Evolutionary conservation across 352 stramenopile genomes (phyloP), one percentile per base, ranked within the genome.

Genomic region (Pythium apleroticum): DNA sequence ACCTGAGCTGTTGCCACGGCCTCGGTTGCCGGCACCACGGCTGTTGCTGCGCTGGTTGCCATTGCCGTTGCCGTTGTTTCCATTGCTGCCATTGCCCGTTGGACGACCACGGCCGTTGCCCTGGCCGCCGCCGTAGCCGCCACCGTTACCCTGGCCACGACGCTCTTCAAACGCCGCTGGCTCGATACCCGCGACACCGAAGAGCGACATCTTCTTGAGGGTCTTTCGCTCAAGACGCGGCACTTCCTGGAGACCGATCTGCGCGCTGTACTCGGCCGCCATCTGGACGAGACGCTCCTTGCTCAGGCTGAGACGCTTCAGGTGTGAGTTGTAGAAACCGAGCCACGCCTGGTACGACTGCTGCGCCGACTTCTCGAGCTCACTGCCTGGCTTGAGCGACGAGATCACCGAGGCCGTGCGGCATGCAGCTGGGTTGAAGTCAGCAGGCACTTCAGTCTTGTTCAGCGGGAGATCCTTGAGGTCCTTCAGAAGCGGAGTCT

Each of bases 261-360:
- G 48, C 19, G 76, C 33, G 20, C 57, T 66, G 65, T 52, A 75
- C 30, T 76, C 60, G 57, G 94, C 91, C 10, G 77, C 81, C 50
- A 82, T 63, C 39, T 74, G 56, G 9, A 97, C 88, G 33, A 96
- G 72, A 27, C 73, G 58, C 33, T 76, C 69, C 41, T 80, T 78
- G 49, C 59, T 53, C 14, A 78, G 60, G 24, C 60, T 49, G 11
- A 77, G 57, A 19, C 71, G 67, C 72, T 89, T 91, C 24, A 81
- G 20, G 60, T 92, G 59, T 31, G 82, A 84, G 70, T 92, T 91
- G 91, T 99, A 98, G 74, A 97, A 99, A 15, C 96, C 96, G 31
- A 99, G 81, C 85, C 87, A 98, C 35, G 95, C 94, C 74, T 97
- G 81, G 73, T 98, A 99, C 56, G 94, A 96, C 65, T 92, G 75